Evolutionary conservation across 805 yeast species (phyloP), one percentile per base, ranked within the genome.

Genomic region (Wickerhamiella allomyrinae): DNA sequence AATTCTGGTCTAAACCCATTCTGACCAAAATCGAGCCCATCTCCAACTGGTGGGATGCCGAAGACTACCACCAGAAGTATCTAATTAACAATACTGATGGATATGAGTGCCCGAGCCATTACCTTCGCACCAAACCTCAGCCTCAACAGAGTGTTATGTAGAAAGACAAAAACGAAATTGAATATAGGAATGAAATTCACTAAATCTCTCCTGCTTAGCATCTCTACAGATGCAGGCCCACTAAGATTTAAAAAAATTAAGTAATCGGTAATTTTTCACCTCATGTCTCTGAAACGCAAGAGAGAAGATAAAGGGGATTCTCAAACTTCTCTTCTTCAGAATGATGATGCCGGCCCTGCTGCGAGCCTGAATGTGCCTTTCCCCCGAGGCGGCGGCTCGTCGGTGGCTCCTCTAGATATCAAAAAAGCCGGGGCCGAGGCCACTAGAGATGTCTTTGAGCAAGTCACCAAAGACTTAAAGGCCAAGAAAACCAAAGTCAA

Each of bases 391-490:
- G 98, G 98, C 40, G 66, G 66, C 6, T 56, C 63, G 13, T 76
- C 79, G 10, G 70, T 91, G 55, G 74, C 94, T 3, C 86, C 97
- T 6, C 65, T 91, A 50, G 99, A 91, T 62, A 76, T 85, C 50
- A 86, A 85, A 59, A 91, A 85, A 57, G 89, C 89, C 40, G 79
- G 94, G 33, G 86, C 85, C 57, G 94, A 89, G 61, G 99, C 89
- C 39, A 77, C 87, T 19, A 74, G 73, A 48, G 98, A 91, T 63
- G 91, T 83, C 33, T 49, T 42, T 43, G 49, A 51, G 34, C 48
- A 45, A 33, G 33, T 42, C 41, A 35, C 14, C 20, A 38, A 29
- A 31, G 41, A 47, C 14, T 57, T 57, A 56, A 66, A 59, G 50
- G 54, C 51, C 39, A 33, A 45, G 13, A 37, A 54, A 24, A 57